Evolutionary conservation across 208 protist species (phyloP).

Genomic region (Trypanosoma platydactyli): DNA sequence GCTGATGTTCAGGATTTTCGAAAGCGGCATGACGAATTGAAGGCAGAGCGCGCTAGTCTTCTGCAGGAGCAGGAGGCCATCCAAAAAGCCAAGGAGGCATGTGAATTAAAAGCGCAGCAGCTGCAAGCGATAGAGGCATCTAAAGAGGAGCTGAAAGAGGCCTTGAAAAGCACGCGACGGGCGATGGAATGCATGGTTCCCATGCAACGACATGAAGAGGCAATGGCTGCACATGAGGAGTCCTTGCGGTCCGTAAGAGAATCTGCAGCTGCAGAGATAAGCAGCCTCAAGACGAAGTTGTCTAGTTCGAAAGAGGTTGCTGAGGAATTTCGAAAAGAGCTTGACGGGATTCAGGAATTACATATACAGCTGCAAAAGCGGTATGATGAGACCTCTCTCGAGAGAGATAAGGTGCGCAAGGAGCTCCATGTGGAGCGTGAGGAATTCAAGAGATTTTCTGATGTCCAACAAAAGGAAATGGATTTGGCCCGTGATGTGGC

Average conservation of each 20-base stretch:
- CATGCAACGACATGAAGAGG: constrained; percentile 20
- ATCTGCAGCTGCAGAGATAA: constrained; percentile 13
- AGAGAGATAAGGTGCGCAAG: constrained; percentile 9
- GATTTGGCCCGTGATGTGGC: constrained; percentile 5
- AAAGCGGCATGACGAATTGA: constrained; percentile 18
- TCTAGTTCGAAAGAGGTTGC: constrained; percentile 3
- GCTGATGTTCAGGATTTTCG: neutral
- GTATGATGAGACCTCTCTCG: neutral
- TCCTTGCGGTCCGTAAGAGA: constrained; percentile 6
- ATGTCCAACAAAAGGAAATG: constrained; percentile 24
- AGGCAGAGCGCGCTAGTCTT: neutral
- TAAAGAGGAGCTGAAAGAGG: constrained; percentile 9
- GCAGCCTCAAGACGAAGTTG: constrained; percentile 2
- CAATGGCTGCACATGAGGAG: constrained; percentile 25
- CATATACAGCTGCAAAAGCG: constrained; percentile 13
- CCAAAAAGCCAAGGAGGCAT: constrained; percentile 9
- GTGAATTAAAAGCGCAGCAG: constrained; percentile 15
- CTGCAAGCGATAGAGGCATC: constrained; percentile 19
- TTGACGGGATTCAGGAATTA: constrained; percentile 9
- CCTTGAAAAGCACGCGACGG: neutral
- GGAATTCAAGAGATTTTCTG: constrained; percentile 12
- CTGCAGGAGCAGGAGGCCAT: constrained; percentile 11
- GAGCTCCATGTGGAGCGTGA: constrained; percentile 16
- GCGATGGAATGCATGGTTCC: constrained; percentile 26
- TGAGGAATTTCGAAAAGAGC: constrained; percentile 1